Evolutionary conservation across 2,329 filamentous ascomycete genomes (phyloP).

Genomic region (Diplodia intermedia): DNA sequence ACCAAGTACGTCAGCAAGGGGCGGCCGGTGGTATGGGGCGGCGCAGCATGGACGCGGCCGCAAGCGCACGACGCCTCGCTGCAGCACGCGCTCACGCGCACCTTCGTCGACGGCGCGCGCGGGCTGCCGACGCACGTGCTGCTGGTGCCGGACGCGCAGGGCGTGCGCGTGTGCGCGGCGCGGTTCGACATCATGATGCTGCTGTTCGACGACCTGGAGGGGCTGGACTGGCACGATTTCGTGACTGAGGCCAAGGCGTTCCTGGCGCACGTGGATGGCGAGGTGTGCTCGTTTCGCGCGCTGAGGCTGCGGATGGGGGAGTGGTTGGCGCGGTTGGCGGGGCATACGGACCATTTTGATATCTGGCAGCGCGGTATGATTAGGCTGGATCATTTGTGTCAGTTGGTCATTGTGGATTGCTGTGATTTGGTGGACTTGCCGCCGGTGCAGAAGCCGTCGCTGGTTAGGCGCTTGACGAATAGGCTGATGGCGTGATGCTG

Average conservation of each 20-base stretch:
- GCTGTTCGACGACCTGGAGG: neutral
- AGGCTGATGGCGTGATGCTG: too few relatives aligned
- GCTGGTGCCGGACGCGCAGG: neutral
- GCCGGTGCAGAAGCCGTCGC: neutral
- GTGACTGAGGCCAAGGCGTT: neutral
- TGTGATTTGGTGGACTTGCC: neutral
- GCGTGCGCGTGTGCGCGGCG: neutral
- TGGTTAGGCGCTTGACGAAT: neutral
- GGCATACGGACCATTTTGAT: conserved; percentile 16
- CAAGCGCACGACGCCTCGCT: neutral
- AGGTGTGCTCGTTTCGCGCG: neutral
- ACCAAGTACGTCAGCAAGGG: neutral
- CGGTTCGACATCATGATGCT: neutral
- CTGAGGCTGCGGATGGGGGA: neutral
- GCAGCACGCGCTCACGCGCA: neutral
- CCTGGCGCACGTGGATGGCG: neutral
- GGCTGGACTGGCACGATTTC: neutral
- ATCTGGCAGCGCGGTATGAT: conserved; percentile 34
- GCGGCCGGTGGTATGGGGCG: neutral
- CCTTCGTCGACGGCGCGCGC: neutral
- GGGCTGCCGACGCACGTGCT: neutral
- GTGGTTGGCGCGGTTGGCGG: neutral
- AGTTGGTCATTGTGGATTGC: neutral
- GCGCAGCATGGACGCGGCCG: neutral
- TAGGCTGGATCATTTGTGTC: neutral